Conservation (phyloP, 2,329 filamentous ascomycete species). For the Aspergillus tamarii region DNA sequence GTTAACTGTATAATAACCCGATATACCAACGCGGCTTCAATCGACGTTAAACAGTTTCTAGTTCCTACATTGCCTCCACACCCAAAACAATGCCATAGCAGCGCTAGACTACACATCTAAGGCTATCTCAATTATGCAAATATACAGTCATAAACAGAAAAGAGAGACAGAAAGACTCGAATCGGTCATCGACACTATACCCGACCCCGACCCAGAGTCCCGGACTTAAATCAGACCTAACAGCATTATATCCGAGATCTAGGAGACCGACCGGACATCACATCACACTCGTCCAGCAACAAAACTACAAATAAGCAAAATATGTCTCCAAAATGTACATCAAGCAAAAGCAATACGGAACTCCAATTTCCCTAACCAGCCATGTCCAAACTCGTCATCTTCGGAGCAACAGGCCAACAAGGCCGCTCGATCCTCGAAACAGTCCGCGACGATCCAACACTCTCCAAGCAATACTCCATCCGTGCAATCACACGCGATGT, state of each 20-base stretch:
- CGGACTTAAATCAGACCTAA: background rate
- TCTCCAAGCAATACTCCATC: constrained; percentile 54
- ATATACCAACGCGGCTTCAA: too few species aligned
- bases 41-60: too few species aligned
- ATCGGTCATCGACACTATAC: background rate
- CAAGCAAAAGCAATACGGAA: background rate
- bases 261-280: background rate
- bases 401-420: constrained; percentile 65
- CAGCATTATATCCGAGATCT: background rate
- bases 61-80: too few species aligned
- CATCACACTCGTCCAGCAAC: background rate
- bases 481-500: constrained; percentile 60
- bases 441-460: constrained; percentile 47
- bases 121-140: accelerated
- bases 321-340: background rate
- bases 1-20: too few species aligned
- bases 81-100: too few species aligned
- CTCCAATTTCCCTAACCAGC: background rate
- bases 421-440: constrained; percentile 58
- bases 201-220: too few species aligned
- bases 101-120: accelerated
- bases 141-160: background rate
- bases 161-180: background rate
- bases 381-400: constrained; percentile 49
- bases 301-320: background rate